Evolutionary conservation across 2,329 filamentous ascomycete genomes (phyloP), one percentile per base, ranked within the genome.

Genomic region (Cytospora paraplurivora): DNA sequence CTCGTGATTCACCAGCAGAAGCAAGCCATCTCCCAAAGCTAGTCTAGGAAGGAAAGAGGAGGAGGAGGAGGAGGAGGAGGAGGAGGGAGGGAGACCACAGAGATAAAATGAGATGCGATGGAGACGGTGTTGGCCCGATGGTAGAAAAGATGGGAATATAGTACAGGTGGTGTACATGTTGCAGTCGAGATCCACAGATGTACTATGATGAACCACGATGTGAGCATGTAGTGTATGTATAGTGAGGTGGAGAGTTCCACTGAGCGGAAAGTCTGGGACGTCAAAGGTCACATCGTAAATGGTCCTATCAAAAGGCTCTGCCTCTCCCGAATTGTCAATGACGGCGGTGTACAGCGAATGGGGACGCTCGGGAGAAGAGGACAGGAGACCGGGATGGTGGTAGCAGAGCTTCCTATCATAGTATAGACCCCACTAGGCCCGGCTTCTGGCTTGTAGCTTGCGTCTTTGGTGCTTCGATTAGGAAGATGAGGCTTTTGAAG

Each of bases 271-370:
- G 60, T 44, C 27, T 27, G 27, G 27, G 60, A 62, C 54, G 38
- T 58, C 3, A 21, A 44, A 15, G 37, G 37, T 19, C 7, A 52
- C 21, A 47, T 65, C 65, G 65, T 67, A 67, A 54, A 57, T 52
- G 37, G 63, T 60, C 65, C 65, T 67, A 67, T 67, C 65, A 67
- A 55, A 66, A 66, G 44, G 49, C 64, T 61, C 62, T 61, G 64
- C 61, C 62, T 50, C 53, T 67, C 41, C 62, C 62, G 59, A 66
- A 44, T 33, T 35, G 37, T 21, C 44, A 47, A 37, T 27, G 35
- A 49, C 50, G 44, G 60, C 63, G 65, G 56, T 63, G 62, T 63
- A 34, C 38, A 58, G 56, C 63, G 56, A 63, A 65, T 63, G 33
- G 49, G 57, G 38, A 62, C 13, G 27, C 47, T 52, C 62, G 41